These are phyloP conservation scores for Fusarium sp. DNA, from an alignment of 2,329 filamentous ascomycete species.

Conservation along the genomic window DNA sequence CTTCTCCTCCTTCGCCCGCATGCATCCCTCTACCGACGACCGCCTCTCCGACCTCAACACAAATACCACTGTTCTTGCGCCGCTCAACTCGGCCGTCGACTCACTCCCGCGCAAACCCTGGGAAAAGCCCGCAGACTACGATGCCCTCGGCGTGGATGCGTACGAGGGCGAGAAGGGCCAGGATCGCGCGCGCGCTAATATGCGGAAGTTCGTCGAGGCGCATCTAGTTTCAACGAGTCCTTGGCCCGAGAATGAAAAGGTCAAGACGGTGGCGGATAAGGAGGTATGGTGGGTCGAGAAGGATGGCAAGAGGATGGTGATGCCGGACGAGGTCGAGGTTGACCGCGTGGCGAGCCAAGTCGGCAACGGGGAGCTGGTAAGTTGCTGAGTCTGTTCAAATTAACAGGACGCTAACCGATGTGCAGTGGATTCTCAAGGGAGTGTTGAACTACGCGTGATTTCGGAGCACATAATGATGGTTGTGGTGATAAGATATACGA, in stretches of 20 bases:
- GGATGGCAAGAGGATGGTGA: slow-evolving; percentile 78
- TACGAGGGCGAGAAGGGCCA: slow-evolving; percentile 84
- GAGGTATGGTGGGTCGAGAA: slow-evolving; percentile 88
- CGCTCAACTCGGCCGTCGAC: slow-evolving; percentile 86
- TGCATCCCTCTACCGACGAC: slow-evolving; percentile 77
- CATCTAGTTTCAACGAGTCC: slow-evolving; percentile 84
- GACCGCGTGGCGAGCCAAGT: slow-evolving; percentile 81
- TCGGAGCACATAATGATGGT: background rate
- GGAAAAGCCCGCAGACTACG: slow-evolving; percentile 84
- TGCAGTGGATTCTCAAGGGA: slow-evolving; percentile 76
- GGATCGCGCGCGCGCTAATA: slow-evolving; percentile 82
- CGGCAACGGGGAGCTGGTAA: slow-evolving; percentile 86
- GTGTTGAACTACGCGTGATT: slow-evolving; percentile 62
- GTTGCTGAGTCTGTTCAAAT: slow-evolving; percentile 40
- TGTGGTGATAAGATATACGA: slow-evolving; percentile 20
- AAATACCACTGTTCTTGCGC: slow-evolving; percentile 90
- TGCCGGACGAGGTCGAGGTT: slow-evolving; percentile 86
- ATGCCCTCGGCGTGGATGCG: slow-evolving; percentile 74
- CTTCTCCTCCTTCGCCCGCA: slow-evolving; percentile 86
- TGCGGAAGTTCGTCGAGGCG: slow-evolving; percentile 86
- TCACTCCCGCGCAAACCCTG: slow-evolving; percentile 87
- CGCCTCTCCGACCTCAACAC: slow-evolving; percentile 77
- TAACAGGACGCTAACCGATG: slow-evolving; percentile 10
- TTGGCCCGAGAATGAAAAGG: slow-evolving; percentile 79
- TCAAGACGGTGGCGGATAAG: slow-evolving; percentile 73